Percentiles rank a stretch among this genome's conserved stretches.
phyloP scores from a whole-genome alignment of 2,329 filamentous ascomycete species.

The Cordyceps cicadae region DNA sequence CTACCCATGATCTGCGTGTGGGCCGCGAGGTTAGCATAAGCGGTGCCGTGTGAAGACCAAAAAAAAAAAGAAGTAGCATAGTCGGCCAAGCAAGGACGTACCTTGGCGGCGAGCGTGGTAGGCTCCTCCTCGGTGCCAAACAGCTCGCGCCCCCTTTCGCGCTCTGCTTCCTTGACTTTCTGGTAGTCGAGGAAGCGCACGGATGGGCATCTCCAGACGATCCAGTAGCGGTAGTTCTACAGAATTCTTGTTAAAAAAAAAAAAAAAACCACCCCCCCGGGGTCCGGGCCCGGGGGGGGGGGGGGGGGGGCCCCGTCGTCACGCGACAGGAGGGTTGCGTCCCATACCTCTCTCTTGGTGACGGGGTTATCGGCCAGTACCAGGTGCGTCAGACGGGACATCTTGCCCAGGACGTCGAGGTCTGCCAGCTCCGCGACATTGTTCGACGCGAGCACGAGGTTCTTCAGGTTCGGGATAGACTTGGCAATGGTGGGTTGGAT shows the following conservation, averaged over 20 bases:
- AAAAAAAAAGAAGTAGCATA: background rate
- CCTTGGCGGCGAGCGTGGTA: conserved; percentile 68
- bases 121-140: conserved; percentile 76
- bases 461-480: conserved; percentile 72
- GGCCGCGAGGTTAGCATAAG: background rate
- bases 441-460: conserved; percentile 77
- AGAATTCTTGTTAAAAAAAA: background rate
- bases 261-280: too few relatives aligned
- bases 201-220: conserved; percentile 76
- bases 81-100: conserved; percentile 21
- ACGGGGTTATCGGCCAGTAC: conserved; percentile 83
- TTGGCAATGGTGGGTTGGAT: conserved; percentile 70
- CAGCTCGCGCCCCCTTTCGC: conserved; percentile 64
- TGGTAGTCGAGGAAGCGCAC: conserved; percentile 88
- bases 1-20: conserved; percentile 62
- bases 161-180: conserved; percentile 84
- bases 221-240: conserved; percentile 86
- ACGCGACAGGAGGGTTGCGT: background rate
- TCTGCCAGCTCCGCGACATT: conserved; percentile 77
- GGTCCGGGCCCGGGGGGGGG: too few relatives aligned
- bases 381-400: conserved; percentile 67
- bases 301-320: too few relatives aligned
- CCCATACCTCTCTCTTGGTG: conserved; percentile 79
- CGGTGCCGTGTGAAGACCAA: background rate
- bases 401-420: conserved; percentile 66